A percentile compares a stretch with the other conserved stretches of the same genome.
Conservation (phyloP, 2,329 filamentous ascomycete genomes). For the Orbilia oligospora region DNA sequence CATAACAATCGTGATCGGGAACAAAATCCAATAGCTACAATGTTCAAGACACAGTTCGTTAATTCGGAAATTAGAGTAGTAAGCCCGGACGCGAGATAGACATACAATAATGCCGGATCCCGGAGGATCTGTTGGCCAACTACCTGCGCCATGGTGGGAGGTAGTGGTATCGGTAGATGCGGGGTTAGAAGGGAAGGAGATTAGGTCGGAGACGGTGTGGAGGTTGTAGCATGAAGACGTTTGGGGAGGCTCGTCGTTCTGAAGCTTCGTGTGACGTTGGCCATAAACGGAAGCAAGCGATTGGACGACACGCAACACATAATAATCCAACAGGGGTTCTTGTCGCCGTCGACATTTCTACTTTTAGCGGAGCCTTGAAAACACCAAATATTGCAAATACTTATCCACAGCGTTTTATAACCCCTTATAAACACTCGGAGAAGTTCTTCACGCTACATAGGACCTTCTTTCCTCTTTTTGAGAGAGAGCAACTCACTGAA, state of each 20-base stretch:
- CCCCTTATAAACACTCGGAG: too few relatives aligned
- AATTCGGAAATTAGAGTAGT: constrained; percentile 52
- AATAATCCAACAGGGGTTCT: background rate
- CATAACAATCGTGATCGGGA: constrained; percentile 98
- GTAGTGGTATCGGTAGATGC: constrained; percentile 10
- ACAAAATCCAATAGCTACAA: constrained; percentile 95
- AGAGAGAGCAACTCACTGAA: too few relatives aligned
- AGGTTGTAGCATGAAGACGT: constrained; percentile 21
- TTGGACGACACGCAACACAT: constrained; percentile 49
- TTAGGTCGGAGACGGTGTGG: constrained; percentile 15
- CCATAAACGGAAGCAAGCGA: constrained; percentile 22
- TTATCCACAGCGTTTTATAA: too few relatives aligned
- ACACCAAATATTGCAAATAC: too few relatives aligned
- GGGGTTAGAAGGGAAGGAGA: background rate
- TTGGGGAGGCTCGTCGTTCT: constrained; percentile 29
- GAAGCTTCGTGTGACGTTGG: constrained; percentile 39
- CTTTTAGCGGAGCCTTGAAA: too few relatives aligned
- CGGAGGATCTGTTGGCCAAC: constrained; percentile 95
- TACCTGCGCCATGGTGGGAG: constrained; percentile 80
- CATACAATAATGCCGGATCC: constrained; percentile 98
- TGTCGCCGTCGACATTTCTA: too few relatives aligned
- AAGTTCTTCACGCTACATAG: too few relatives aligned
- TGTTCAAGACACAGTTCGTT: constrained; percentile 50
- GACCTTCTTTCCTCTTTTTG: too few relatives aligned
- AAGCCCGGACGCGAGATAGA: constrained; percentile 52